Evolutionary conservation across 2,329 filamentous ascomycete species (phyloP).

Genomic region (Pseudovirgaria hyperparasitica): DNA sequence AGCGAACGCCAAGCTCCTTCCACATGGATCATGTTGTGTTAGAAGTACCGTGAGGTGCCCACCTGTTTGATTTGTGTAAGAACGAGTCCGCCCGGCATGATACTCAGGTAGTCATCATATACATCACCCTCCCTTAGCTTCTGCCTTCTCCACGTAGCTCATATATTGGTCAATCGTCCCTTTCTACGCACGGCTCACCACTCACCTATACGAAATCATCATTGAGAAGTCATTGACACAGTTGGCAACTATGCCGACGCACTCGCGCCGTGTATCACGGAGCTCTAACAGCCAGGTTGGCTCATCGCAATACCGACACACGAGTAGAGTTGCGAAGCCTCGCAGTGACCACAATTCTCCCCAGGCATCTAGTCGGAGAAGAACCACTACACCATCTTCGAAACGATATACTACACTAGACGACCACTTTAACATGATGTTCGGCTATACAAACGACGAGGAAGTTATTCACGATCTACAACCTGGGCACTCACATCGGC

Average conservation of each 20-base stretch:
- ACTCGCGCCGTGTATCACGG: slow-evolving; percentile 20
- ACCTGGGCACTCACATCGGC: slow-evolving; percentile 29
- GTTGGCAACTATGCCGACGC: too few species aligned
- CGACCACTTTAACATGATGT: slow-evolving; percentile 29
- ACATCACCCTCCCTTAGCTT: slow-evolving; percentile 9
- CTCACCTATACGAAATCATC: slow-evolving; percentile 6
- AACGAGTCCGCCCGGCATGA: neutral
- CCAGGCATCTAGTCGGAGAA: slow-evolving; percentile 20
- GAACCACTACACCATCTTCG: slow-evolving; percentile 20
- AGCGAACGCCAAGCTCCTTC: slow-evolving; percentile 1
- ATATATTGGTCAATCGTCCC: slow-evolving; percentile 10
- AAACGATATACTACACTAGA: slow-evolving; percentile 27
- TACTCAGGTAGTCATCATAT: slow-evolving; percentile 2
- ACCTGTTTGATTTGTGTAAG: too few species aligned
- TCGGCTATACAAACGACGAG: slow-evolving; percentile 18
- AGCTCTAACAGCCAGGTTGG: slow-evolving; percentile 16
- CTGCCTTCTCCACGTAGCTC: slow-evolving; percentile 8
- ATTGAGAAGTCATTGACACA: slow-evolving; percentile 3
- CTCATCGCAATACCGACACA: slow-evolving; percentile 9
- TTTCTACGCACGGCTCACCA: slow-evolving; percentile 16
- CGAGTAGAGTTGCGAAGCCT: slow-evolving; percentile 26
- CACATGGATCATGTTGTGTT: neutral
- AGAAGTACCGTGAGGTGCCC: neutral
- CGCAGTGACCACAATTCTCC: slow-evolving; percentile 27
- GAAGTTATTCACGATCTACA: slow-evolving; percentile 12